Evolutionary conservation across 1,284 basidiomycete genomes (phyloP).

Genomic region (Meira nashicola): DNA sequence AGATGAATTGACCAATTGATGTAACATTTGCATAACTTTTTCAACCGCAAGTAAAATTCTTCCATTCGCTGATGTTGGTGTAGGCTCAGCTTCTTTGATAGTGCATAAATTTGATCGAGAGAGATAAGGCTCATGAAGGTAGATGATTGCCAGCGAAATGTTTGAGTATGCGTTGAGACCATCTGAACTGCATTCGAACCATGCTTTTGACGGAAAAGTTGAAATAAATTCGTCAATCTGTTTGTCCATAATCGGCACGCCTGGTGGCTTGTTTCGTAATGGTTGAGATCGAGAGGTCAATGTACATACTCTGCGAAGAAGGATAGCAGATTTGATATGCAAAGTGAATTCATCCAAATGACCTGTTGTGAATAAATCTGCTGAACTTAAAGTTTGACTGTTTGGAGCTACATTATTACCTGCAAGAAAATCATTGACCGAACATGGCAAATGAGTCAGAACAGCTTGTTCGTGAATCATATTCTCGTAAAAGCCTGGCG

Average conservation of each 20-base stretch:
- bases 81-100: constrained; percentile 6
- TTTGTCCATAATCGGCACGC: constrained; percentile 12
- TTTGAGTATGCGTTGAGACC: constrained; percentile 11
- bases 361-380: constrained; percentile 20
- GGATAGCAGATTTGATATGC: constrained; percentile 18
- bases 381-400: constrained; percentile 16
- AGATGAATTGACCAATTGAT: constrained; percentile 10
- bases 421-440: constrained; percentile 14
- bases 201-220: constrained; percentile 13
- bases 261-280: constrained; percentile 5
- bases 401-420: constrained; percentile 13
- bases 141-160: constrained; percentile 10
- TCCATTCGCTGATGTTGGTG: constrained; percentile 1
- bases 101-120: not conserved
- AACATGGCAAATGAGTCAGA: constrained; percentile 14
- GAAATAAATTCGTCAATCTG: constrained; percentile 14
- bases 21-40: constrained; percentile 11
- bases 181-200: constrained; percentile 14
- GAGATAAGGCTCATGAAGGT: constrained; percentile 19
- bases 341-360: constrained; percentile 23
- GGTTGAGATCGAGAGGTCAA: constrained; percentile 1
- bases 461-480: constrained; percentile 15
- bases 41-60: constrained; percentile 10
- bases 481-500: constrained; percentile 14
- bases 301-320: constrained; percentile 1